Evolutionary conservation across 257 asterid genomes (phyloP).

Genomic region (Rauvolfia tetraphylla): DNA sequence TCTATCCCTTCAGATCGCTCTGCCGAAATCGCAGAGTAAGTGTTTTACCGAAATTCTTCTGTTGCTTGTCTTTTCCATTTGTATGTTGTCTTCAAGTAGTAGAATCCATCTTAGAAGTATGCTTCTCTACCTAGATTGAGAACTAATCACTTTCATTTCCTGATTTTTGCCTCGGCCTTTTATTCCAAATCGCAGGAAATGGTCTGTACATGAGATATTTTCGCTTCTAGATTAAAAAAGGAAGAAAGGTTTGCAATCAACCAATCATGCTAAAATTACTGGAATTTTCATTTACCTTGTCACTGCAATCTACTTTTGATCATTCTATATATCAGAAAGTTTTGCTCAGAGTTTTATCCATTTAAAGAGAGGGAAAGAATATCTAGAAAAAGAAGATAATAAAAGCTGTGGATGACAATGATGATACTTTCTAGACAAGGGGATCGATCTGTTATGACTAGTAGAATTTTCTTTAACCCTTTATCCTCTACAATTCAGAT

Average conservation of each 20-base stretch:
- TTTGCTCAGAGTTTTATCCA: background rate
- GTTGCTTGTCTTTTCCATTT: background rate
- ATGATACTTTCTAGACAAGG: background rate
- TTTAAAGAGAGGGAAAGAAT: background rate
- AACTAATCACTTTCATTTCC: background rate
- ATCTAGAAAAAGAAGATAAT: background rate
- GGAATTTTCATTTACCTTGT: background rate
- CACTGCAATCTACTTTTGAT: background rate
- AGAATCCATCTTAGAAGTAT: background rate
- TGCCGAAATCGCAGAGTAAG: slow-evolving; percentile 15
- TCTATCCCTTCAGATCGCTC: slow-evolving; percentile 18
- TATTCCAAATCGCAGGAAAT: background rate
- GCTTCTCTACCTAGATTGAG: background rate
- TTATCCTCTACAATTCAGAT: no score
- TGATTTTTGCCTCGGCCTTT: background rate
- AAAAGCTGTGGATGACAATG: background rate
- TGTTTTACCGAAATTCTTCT: background rate
- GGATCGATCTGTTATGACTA: no score
- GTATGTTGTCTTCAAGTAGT: background rate
- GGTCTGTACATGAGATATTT: background rate
- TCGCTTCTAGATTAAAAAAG: background rate
- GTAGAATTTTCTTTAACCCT: no score
- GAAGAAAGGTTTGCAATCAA: background rate
- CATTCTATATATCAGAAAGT: background rate
- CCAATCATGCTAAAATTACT: slow-evolving; percentile 1